Conservation (phyloP, 495 filamentous ascomycete genomes). For the Letharia lupina region DNA sequence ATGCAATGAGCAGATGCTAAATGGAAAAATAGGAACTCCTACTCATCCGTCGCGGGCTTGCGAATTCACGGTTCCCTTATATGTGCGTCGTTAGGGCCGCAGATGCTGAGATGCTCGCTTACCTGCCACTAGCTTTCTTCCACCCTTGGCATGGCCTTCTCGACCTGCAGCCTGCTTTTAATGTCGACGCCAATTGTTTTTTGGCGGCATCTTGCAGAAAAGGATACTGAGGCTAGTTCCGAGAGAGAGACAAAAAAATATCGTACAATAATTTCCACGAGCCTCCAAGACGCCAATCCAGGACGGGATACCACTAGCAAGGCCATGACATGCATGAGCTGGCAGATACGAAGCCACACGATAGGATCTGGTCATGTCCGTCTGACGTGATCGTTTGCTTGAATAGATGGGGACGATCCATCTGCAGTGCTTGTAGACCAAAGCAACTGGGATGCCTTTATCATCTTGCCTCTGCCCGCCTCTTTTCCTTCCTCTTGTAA, state of each 20-base stretch:
- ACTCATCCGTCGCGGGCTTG: neutral
- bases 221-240: slow-evolving; percentile 1
- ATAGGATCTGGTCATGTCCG: slow-evolving; percentile 1
- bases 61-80: neutral
- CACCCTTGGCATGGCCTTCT: neutral
- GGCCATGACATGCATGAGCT: neutral
- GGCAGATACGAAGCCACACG: neutral
- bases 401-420: neutral
- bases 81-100: neutral
- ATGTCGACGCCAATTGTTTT: neutral
- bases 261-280: slow-evolving; percentile 3
- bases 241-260: neutral
- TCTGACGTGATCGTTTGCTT: slow-evolving; percentile 9
- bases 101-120: neutral
- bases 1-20: neutral
- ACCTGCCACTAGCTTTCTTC: neutral
- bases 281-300: slow-evolving; percentile 6
- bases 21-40: neutral
- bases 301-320: slow-evolving; percentile 11
- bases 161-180: slow-evolving; percentile 1
- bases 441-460: slow-evolving; percentile 5
- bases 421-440: neutral
- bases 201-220: slow-evolving; percentile 1
- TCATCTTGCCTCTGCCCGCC: slow-evolving; percentile 9
- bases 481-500: slow-evolving; percentile 8